Conservation (phyloP, 805 yeast genomes). For the Candida ficus region DNA sequence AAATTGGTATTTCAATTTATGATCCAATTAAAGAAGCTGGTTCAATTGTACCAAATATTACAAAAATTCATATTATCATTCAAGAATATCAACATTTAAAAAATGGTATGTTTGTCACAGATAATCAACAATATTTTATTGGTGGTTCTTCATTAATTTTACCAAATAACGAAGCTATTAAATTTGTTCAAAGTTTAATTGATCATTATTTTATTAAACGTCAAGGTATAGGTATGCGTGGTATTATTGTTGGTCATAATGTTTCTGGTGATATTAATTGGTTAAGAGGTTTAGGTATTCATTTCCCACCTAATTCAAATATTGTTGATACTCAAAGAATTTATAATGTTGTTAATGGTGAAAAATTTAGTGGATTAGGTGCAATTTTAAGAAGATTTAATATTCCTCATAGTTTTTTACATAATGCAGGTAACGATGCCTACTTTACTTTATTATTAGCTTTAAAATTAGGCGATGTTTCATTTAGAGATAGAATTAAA, state of each 20-base stretch:
- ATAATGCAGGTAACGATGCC: constrained; percentile 72
- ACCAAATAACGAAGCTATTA: constrained; percentile 30
- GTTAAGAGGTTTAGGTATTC: constrained; percentile 42
- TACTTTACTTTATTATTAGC: constrained; percentile 53
- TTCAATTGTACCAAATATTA: constrained; percentile 35
- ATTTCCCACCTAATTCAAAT: constrained; percentile 32
- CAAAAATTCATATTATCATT: constrained; percentile 40
- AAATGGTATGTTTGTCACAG: constrained; percentile 52
- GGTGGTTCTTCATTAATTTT: constrained; percentile 45
- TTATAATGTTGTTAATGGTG: constrained; percentile 36
- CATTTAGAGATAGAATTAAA: constrained; percentile 21
- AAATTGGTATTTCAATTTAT: constrained; percentile 51
- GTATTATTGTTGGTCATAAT: constrained; percentile 56
- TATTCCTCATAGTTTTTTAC: constrained; percentile 55
- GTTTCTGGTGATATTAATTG: constrained; percentile 49
- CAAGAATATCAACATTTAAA: constrained; percentile 35
- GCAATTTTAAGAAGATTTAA: constrained; percentile 39
- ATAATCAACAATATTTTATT: constrained; percentile 45
- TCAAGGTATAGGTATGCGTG: constrained; percentile 24
- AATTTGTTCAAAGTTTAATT: constrained; percentile 37
- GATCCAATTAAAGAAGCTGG: constrained; percentile 44
- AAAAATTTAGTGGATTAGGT: constrained; percentile 36
- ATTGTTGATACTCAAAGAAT: constrained; percentile 46
- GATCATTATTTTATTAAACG: constrained; percentile 36
- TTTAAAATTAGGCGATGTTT: constrained; percentile 46